Percentiles rank a stretch among this genome's conserved stretches.
Evolutionary conservation across 73 alveolate species (phyloP).

Genomic region (Strombidium stylifer): DNA sequence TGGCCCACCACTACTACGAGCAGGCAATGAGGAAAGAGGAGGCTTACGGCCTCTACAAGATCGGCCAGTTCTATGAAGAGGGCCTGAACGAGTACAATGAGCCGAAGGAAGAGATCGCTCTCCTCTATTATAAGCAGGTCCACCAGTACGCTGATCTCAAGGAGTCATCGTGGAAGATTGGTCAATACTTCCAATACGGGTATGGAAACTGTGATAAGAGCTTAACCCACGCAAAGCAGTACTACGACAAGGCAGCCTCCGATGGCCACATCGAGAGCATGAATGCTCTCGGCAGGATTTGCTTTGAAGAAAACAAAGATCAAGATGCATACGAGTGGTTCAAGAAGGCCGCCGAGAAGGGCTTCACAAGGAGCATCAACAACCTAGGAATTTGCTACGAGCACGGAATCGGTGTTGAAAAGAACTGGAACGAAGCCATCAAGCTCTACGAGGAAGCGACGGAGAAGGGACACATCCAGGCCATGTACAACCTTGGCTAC

Average conservation of each 20-base stretch:
- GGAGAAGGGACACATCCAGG: conserved; percentile 67
- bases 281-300: conserved; percentile 42
- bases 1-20: conserved; percentile 58
- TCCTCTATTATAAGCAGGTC: conserved; percentile 4
- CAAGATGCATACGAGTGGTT: conserved; percentile 66
- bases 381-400: conserved; percentile 88
- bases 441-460: conserved; percentile 56
- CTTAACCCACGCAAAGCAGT: conserved; percentile 20
- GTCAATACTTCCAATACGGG: conserved; percentile 44
- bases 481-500: conserved; percentile 66
- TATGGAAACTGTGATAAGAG: conserved; percentile 29
- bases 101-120: conserved; percentile 41
- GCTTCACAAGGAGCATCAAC: conserved; percentile 72
- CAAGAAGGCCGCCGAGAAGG: conserved; percentile 72
- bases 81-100: conserved; percentile 6
- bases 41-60: conserved; percentile 55
- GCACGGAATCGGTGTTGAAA: conserved; percentile 76
- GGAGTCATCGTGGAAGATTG: conserved; percentile 40
- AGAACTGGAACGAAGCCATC: conserved; percentile 64
- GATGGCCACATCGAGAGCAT: conserved; percentile 36
- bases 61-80: conserved; percentile 69
- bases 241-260: conserved; percentile 45
- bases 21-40: conserved; percentile 64
- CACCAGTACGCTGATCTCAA: conserved; percentile 14
- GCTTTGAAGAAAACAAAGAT: conserved; percentile 47